Base-by-base conservation (phyloP, 257 asterid genomes). In the Thymus mandschuricus region DNA sequence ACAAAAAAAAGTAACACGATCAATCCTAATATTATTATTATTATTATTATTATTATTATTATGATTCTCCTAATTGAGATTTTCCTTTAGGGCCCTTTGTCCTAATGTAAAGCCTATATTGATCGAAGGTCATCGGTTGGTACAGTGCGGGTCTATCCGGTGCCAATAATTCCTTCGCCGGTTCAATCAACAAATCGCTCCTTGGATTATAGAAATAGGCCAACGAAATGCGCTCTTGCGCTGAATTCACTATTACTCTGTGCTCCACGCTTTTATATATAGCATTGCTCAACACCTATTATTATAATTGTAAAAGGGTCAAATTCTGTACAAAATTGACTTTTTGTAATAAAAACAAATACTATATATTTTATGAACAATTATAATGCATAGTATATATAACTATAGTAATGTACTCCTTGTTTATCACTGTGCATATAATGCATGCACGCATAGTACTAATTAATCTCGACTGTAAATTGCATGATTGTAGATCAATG, bases 211-310 rank as follows among this genome's bases (percentile, higher is more conserved):
- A 90, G 57, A 90, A 90, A 13, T 81, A 86, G 0, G 96, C 96
- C 2, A 90, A 75, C 12, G 96, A 90, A 41, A 86, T 30, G 2
- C 96, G 84, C 46, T 88, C 96, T 8, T 71, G 55, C 1, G 61
- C 56, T 0, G 90, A 85, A 69, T 90, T 90, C 0, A 90, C 96
- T 0, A 84, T 84, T 54, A 90, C 97, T 63, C 97, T 62, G 40
- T 90, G 97, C 78, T 90, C 96, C 1, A 90, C 87, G 11, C 97
- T 90, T 67, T 81, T 88, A 44, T 88, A 90, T 12, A 75, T 85
- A 1, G 88, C 90, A 34, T 90, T 90, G 10, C 92, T 86, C 45
- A 90, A 15, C 3, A 90, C 83, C 96, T 90, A 68, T 1, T 46
- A 41, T 45, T 21, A 45, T 57, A 15, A 51, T 4, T 4, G 6